phyloP scores from a whole-genome alignment of 257 asterid genomes.

The Leonotis leonurus region DNA sequence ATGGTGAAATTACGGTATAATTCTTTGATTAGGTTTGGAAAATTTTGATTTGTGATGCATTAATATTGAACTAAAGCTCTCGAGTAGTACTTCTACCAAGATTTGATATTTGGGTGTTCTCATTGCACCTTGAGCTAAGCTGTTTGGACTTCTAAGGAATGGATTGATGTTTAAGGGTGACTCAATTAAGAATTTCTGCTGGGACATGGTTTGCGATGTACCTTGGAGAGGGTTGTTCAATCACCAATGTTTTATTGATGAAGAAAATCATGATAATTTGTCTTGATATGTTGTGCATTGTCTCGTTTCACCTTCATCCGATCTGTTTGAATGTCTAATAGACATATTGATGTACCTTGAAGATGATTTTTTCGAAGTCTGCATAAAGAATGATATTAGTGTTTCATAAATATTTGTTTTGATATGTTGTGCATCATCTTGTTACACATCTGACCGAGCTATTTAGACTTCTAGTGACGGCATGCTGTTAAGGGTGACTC shows the following conservation, averaged over 20 bases:
- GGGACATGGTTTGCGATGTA: background rate
- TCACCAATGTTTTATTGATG: background rate
- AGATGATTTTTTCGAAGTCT: background rate
- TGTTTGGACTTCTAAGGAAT: background rate
- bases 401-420: background rate
- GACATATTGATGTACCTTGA: background rate
- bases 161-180: background rate
- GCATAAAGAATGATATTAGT: background rate
- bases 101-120: background rate
- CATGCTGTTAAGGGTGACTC: too few species aligned
- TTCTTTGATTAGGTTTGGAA: background rate
- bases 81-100: background rate
- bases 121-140: background rate
- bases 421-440: background rate
- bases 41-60: background rate
- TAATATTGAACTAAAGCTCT: too few species aligned
- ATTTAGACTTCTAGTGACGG: too few species aligned
- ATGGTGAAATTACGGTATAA: too few species aligned
- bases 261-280: background rate
- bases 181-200: background rate
- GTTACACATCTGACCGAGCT: too few species aligned
- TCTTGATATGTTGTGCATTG: background rate
- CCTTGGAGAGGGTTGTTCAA: background rate
- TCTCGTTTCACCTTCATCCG: too few species aligned
- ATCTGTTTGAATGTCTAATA: too few species aligned